Conservation (phyloP, 2,329 filamentous ascomycete species). For the Dactylellina drechsleri region DNA sequence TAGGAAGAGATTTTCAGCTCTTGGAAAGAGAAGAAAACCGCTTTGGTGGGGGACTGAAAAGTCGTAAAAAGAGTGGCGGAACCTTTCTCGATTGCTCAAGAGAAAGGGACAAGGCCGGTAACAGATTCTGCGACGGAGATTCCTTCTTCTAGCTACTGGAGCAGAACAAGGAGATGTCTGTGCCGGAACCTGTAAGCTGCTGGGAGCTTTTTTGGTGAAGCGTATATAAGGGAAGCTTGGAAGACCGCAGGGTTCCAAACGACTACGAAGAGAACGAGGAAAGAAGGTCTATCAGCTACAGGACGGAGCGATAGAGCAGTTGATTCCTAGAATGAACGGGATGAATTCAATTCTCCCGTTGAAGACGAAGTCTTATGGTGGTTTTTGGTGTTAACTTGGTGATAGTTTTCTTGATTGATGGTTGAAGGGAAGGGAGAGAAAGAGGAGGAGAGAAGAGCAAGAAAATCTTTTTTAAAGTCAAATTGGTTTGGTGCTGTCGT, state of each 20-base stretch:
- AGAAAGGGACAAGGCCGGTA: slow-evolving; percentile 52
- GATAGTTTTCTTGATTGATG: slow-evolving; percentile 10
- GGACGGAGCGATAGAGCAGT: slow-evolving; percentile 35
- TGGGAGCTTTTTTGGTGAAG: slow-evolving; percentile 23
- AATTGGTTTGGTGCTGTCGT: slow-evolving; percentile 3
- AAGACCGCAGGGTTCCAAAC: slow-evolving; percentile 52
- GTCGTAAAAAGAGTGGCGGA: slow-evolving; percentile 23
- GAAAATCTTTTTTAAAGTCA: slow-evolving; percentile 45
- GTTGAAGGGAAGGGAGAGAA: slow-evolving; percentile 16
- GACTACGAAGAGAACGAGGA: slow-evolving; percentile 25
- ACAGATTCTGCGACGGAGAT: slow-evolving; percentile 48
- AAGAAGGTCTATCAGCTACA: slow-evolving; percentile 42
- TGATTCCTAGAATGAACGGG: slow-evolving; percentile 24
- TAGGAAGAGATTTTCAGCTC: slow-evolving; percentile 22
- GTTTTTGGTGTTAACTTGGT: slow-evolving; percentile 9
- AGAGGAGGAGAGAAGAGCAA: slow-evolving; percentile 21
- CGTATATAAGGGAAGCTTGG: slow-evolving; percentile 34
- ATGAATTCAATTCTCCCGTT: slow-evolving; percentile 53
- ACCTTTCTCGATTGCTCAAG: slow-evolving; percentile 54
- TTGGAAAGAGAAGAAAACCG: slow-evolving; percentile 1
- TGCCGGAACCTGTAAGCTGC: slow-evolving; percentile 51
- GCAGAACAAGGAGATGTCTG: slow-evolving; percentile 45
- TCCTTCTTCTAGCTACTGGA: slow-evolving; percentile 43
- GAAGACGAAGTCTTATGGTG: slow-evolving; percentile 7
- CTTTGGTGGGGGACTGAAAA: slow-evolving; percentile 25